These are phyloP conservation scores for Jatropha podagrica DNA, from an alignment of 441 rosid species.

Conservation along the genomic window DNA sequence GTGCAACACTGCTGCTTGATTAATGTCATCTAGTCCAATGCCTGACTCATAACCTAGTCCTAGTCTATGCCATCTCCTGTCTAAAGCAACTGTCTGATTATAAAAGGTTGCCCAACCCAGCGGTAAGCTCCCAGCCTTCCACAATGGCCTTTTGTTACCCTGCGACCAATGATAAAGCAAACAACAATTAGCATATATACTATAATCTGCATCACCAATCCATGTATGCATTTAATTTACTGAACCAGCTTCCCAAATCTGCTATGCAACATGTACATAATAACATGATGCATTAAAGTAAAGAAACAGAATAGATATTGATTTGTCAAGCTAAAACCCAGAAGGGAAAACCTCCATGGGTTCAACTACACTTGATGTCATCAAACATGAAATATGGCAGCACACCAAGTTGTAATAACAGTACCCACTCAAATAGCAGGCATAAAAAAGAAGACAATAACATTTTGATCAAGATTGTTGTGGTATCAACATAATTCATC, in stretches of 20 bases:
- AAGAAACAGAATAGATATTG: not conserved
- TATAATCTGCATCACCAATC: not conserved
- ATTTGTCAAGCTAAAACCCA: not conserved
- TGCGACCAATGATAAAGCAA: conserved; percentile 35
- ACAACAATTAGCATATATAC: conserved; percentile 3
- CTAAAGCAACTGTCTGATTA: conserved; percentile 52
- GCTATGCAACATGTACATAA: not conserved
- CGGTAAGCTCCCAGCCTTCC: conserved; percentile 80
- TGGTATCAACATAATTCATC: too few species aligned
- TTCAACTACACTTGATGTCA: not conserved
- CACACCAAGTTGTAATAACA: not conserved
- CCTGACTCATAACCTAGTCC: conserved; percentile 75
- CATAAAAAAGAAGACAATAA: too few species aligned
- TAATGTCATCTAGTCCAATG: conserved; percentile 38
- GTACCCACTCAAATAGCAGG: not conserved
- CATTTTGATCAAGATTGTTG: too few species aligned
- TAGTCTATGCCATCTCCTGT: conserved; percentile 67
- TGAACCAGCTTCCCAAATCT: not conserved
- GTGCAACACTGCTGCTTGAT: conserved; percentile 75
- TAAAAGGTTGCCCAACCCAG: conserved; percentile 76
- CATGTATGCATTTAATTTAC: not conserved
- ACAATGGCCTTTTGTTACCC: conserved; percentile 62
- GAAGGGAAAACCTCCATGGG: not conserved
- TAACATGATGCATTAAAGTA: not conserved
- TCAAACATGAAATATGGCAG: not conserved